These are phyloP conservation scores for Globisporangium uncinulatum DNA, from an alignment of 352 stramenopile genomes.

Conservation along the genomic window DNA sequence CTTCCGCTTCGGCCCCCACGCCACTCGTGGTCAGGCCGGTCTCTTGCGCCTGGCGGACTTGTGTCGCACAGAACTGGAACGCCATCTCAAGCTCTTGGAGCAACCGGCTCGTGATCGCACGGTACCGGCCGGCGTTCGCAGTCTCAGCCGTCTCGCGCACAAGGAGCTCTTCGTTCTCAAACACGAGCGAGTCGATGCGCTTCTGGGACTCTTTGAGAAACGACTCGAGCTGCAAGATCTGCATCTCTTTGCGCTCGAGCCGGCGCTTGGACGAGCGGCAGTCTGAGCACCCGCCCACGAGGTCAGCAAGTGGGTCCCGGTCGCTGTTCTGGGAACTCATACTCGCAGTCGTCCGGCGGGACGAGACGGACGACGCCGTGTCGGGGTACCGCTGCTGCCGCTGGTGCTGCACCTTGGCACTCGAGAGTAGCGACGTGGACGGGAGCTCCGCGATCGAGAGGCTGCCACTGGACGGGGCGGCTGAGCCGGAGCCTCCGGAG, in stretches of 20 bases:
- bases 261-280: conserved; percentile 50
- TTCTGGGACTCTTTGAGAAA: conserved; percentile 80
- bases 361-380: conserved; percentile 30
- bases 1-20: not conserved
- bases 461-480: not conserved
- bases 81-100: conserved; percentile 70
- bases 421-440: conserved; percentile 31
- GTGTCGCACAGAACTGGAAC: conserved; percentile 61
- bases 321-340: conserved; percentile 60
- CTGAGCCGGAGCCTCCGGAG: not conserved
- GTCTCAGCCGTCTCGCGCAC: conserved; percentile 59
- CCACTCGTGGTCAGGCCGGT: conserved; percentile 5
- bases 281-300: conserved; percentile 28
- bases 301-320: conserved; percentile 33
- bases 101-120: conserved; percentile 51
- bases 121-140: conserved; percentile 47
- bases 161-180: conserved; percentile 63
- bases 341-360: conserved; percentile 48
- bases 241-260: conserved; percentile 68
- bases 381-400: conserved; percentile 7
- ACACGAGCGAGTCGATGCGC: conserved; percentile 51
- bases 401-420: conserved; percentile 15
- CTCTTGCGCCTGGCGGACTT: conserved; percentile 33
- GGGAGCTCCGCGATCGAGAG: conserved; percentile 22
- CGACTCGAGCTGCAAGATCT: conserved; percentile 70